Base-by-base conservation (phyloP, 2,329 filamentous ascomycete species). In the Sporothrix brasiliensis region DNA sequence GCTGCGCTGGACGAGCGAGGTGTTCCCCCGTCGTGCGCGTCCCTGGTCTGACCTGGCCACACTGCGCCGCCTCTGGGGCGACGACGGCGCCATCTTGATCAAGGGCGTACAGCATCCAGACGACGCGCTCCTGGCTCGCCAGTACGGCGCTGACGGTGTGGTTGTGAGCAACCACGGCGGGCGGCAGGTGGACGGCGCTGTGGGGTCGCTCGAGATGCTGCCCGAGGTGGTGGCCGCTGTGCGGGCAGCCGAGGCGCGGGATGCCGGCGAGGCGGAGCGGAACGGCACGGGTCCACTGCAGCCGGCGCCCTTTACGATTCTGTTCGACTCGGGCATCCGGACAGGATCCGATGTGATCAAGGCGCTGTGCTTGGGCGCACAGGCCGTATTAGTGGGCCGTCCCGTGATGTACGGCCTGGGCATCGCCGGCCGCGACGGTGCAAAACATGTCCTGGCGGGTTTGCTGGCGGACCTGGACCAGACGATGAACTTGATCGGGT, bases 41-140 rank as follows among this genome's bases (percentile, higher is more conserved):
- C 81, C 81, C 0, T 92, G 89, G 90, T 84, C 87, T 1, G 82
- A 92, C 50, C 77, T 92, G 49, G 80, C 81, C n/a, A 80, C 87
- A 63, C 75, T 92, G 72, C 82, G 85, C 73, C 80, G 85, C 74
- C 77, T 88, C 71, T 91, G 89, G 76, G 73, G 72, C 11, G 70
- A 70, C 54, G 68, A 69, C 87, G 88, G 88, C 0, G 87, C 88
- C 0, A 86, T 92, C 68, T 84, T 87, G 72, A 81, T 88, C 49
- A 90, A 90, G 77, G 88, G 87, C 0, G 86, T 87, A 21, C 80
- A 85, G 69, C 81, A 81, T 58, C 80, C 82, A 1, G 81, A 83
- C 19, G 85, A 87, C 70, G 84, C 84, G 0, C 76, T 79, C 39
- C 73, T 82, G 21, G 85, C 85, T 0, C 79, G 81, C 13, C 70